Evolutionary conservation across 2,329 filamentous ascomycete genomes (phyloP).

Genomic region (Phaeosphaeriaceae sp.): DNA sequence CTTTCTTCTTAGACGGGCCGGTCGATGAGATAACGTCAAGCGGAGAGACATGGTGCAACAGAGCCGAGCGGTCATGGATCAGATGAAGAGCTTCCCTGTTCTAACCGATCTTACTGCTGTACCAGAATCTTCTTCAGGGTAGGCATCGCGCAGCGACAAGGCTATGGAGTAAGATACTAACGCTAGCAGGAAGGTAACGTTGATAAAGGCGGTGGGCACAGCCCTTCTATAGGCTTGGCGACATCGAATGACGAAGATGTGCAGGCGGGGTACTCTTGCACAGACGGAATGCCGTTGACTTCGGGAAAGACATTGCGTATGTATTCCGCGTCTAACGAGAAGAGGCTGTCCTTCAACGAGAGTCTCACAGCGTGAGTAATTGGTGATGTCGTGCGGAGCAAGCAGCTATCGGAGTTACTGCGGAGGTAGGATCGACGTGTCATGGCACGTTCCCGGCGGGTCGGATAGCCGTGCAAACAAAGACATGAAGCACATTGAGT

Average conservation of each 20-base stretch:
- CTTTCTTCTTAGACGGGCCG: neutral
- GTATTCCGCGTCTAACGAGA: neutral
- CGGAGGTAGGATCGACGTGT: neutral
- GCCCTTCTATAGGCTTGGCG: conserved; percentile 28
- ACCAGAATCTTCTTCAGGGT: conserved; percentile 12
- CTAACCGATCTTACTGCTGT: conserved; percentile 2
- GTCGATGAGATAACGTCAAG: conserved; percentile 28
- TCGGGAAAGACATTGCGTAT: neutral
- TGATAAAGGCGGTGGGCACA: conserved; percentile 23
- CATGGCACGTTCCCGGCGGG: neutral
- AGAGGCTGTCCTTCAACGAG: neutral
- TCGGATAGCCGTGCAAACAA: neutral
- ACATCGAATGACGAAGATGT: conserved; percentile 31
- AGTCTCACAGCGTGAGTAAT: neutral
- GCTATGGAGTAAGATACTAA: conserved; percentile 26
- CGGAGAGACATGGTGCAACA: conserved; percentile 5
- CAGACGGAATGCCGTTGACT: neutral
- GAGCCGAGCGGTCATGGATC: neutral
- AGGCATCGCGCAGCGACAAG: conserved; percentile 17
- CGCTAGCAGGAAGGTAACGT: conserved; percentile 42
- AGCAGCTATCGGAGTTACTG: neutral
- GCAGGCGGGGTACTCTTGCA: conserved; percentile 13
- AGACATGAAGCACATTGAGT: neutral
- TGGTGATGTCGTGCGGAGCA: neutral
- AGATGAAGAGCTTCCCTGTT: conserved; percentile 9